These are phyloP conservation scores for Comarum palustre DNA, from an alignment of 306 rosid genomes.

Conservation along the genomic window DNA sequence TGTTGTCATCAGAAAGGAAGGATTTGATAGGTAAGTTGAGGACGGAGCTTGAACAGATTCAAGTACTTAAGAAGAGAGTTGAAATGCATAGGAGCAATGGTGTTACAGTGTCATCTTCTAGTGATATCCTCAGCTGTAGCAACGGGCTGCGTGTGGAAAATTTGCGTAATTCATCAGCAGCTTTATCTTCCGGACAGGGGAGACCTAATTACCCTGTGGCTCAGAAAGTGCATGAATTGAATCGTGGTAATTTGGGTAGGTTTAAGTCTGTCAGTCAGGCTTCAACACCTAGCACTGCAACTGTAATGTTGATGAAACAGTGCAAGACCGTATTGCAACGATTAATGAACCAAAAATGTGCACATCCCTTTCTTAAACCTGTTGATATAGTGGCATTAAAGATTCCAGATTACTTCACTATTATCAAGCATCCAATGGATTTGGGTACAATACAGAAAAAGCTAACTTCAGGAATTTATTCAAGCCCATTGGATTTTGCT, in stretches of 20 bases:
- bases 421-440: slow-evolving; percentile 83
- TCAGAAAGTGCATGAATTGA: slow-evolving; percentile 45
- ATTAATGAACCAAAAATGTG: slow-evolving; percentile 56
- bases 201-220: slow-evolving; percentile 31
- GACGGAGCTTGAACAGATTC: slow-evolving; percentile 66
- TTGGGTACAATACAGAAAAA: slow-evolving; percentile 67
- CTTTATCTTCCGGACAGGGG: slow-evolving; percentile 29
- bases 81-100: slow-evolving; percentile 50
- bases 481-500: slow-evolving; percentile 51
- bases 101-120: slow-evolving; percentile 61
- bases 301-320: slow-evolving; percentile 59
- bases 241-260: slow-evolving; percentile 50
- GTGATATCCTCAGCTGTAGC: slow-evolving; percentile 68
- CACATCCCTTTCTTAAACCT: slow-evolving; percentile 68
- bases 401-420: slow-evolving; percentile 64
- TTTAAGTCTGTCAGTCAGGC: slow-evolving; percentile 36
- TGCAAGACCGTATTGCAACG: slow-evolving; percentile 62
- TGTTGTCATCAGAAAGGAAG: slow-evolving; percentile 47
- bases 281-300: slow-evolving; percentile 36
- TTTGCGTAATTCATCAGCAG: slow-evolving; percentile 29
- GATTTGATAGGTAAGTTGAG: slow-evolving; percentile 45
- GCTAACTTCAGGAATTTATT: slow-evolving; percentile 48
- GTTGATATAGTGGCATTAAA: slow-evolving; percentile 75
- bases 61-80: slow-evolving; percentile 53
- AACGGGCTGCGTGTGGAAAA: slow-evolving; percentile 41